A percentile compares a stretch with the other conserved stretches of the same genome.
Conservation (phyloP, 2,329 filamentous ascomycete genomes). For the Scytalidium lignicola region DNA sequence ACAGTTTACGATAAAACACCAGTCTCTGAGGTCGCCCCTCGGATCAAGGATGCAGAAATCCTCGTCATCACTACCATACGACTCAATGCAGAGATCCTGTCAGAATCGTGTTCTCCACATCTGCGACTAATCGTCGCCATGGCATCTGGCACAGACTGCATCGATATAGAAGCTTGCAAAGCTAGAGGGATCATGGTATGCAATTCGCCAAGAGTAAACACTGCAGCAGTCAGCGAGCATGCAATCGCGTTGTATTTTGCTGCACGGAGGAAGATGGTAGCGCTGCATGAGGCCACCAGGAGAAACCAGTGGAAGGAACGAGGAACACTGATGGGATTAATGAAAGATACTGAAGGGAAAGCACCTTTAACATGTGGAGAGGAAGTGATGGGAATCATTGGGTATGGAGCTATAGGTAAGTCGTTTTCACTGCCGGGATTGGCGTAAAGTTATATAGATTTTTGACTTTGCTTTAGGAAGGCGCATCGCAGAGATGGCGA, state of each 20-base stretch:
- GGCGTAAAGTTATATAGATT: not conserved
- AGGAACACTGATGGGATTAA: not conserved
- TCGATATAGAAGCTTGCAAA: slow-evolving; percentile 31
- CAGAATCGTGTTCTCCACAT: slow-evolving; percentile 21
- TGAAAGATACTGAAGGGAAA: not conserved
- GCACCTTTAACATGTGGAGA: slow-evolving; percentile 11
- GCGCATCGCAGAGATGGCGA: slow-evolving; percentile 11
- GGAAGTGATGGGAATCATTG: slow-evolving; percentile 24
- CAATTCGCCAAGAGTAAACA: slow-evolving; percentile 33
- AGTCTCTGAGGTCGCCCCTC: not conserved
- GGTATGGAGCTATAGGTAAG: slow-evolving; percentile 22
- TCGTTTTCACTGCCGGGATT: not conserved
- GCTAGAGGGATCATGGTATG: slow-evolving; percentile 29
- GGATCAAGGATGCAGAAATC: not conserved
- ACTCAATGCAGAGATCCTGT: slow-evolving; percentile 24
- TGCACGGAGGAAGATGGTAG: slow-evolving; percentile 30
- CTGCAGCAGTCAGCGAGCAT: slow-evolving; percentile 30
- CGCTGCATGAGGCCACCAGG: slow-evolving; percentile 23
- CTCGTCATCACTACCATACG: slow-evolving; percentile 31
- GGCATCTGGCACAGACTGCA: slow-evolving; percentile 32
- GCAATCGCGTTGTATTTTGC: slow-evolving; percentile 26
- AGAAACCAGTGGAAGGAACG: slow-evolving; percentile 9
- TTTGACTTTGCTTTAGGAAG: slow-evolving; percentile 7
- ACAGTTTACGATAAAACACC: not conserved
- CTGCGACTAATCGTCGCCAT: slow-evolving; percentile 30